Conservation (phyloP, 1,284 basidiomycete genomes). For the Ganoderma lucidum region DNA sequence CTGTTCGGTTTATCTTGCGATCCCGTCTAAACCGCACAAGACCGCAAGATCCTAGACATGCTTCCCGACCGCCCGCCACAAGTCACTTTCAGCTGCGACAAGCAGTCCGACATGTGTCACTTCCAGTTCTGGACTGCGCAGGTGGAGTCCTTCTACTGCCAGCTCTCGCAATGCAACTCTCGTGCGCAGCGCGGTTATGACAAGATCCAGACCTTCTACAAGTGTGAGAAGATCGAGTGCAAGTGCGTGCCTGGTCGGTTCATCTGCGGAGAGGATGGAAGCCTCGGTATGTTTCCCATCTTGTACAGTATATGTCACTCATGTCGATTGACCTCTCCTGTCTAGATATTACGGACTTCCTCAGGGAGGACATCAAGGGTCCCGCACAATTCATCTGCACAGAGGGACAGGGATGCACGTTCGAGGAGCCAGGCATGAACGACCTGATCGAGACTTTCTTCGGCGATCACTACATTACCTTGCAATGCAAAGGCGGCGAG, state of each 20-base stretch:
- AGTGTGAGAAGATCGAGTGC: constrained; percentile 87
- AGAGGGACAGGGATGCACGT: constrained; percentile 79
- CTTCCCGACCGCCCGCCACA: constrained; percentile 90
- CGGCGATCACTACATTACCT: constrained; percentile 89
- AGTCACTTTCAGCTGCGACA: constrained; percentile 93
- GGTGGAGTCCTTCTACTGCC: constrained; percentile 96
- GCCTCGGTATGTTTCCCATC: constrained; percentile 73
- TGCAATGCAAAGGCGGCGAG: constrained; percentile 90
- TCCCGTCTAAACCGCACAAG: constrained; percentile 47
- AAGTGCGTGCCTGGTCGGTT: constrained; percentile 92
- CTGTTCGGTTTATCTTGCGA: background rate
- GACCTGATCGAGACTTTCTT: constrained; percentile 93
- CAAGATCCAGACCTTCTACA: constrained; percentile 78
- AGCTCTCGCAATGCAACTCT: constrained; percentile 73
- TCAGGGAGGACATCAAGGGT: constrained; percentile 89
- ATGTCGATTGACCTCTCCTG: constrained; percentile 10
- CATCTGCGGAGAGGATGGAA: constrained; percentile 95
- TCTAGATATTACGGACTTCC: constrained; percentile 94
- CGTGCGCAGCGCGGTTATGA: constrained; percentile 63
- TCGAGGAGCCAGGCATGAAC: constrained; percentile 98
- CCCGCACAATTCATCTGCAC: constrained; percentile 90
- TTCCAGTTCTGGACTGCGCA: constrained; percentile 99
- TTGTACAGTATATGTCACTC: background rate
- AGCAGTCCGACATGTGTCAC: constrained; percentile 67
- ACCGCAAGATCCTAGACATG: constrained; percentile 90